Evolutionary conservation across 2,329 filamentous ascomycete genomes (phyloP).

Genomic region (Beauveria australis): DNA sequence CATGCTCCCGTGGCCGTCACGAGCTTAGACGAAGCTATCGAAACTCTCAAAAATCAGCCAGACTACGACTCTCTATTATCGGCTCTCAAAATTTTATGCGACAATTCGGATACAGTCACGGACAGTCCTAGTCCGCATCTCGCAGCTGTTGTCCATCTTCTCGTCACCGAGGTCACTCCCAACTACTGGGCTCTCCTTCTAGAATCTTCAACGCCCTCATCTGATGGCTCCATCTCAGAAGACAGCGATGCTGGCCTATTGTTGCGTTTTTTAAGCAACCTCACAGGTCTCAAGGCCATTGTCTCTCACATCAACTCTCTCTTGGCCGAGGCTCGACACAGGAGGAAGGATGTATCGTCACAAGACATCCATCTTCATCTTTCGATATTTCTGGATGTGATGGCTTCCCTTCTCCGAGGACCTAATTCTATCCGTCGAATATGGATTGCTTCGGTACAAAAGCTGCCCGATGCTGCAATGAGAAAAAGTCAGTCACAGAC

Average conservation of each 20-base stretch:
- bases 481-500: conserved; percentile 26
- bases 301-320: conserved; percentile 59
- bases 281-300: conserved; percentile 71
- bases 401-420: conserved; percentile 33
- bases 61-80: conserved; percentile 47
- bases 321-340: conserved; percentile 40
- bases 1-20: conserved; percentile 11
- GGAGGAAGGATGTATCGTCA: conserved; percentile 28
- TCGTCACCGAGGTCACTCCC: conserved; percentile 68
- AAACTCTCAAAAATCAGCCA: conserved; percentile 53
- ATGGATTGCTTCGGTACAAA: conserved; percentile 28
- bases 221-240: conserved; percentile 9
- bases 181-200: conserved; percentile 70
- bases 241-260: conserved; percentile 41
- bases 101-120: conserved; percentile 14
- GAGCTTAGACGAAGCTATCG: conserved; percentile 45
- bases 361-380: conserved; percentile 37
- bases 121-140: conserved; percentile 52
- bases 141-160: conserved; percentile 64
- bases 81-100: conserved; percentile 43
- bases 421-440: conserved; percentile 27
- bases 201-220: conserved; percentile 27
- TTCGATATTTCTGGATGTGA: conserved; percentile 33
- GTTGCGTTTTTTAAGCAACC: conserved; percentile 58
- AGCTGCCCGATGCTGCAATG: conserved; percentile 17